These are phyloP conservation scores for Jackrogersella minutella DNA, from an alignment of 495 filamentous ascomycete genomes.

Conservation along the genomic window DNA sequence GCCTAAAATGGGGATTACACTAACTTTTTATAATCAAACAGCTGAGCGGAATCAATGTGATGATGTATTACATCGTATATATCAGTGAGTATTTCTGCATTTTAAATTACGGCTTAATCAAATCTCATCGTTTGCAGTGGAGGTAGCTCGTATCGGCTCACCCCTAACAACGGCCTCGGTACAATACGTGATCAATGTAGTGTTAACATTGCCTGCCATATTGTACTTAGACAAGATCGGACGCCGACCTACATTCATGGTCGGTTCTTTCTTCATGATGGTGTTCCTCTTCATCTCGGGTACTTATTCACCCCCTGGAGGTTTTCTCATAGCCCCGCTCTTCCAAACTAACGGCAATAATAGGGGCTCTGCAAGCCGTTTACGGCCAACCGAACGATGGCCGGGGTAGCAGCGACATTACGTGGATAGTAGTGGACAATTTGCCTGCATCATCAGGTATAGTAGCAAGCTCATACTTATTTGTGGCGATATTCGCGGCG, in stretches of 20 bases:
- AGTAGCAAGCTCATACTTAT: slow-evolving; percentile 74
- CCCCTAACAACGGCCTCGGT: slow-evolving; percentile 75
- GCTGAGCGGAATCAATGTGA: slow-evolving; percentile 79
- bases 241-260: slow-evolving; percentile 74
- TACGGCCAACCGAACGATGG: slow-evolving; percentile 63
- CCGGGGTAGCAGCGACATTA: slow-evolving; percentile 53
- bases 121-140: slow-evolving; percentile 47
- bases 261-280: slow-evolving; percentile 78
- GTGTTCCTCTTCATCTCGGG: slow-evolving; percentile 78
- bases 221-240: slow-evolving; percentile 81
- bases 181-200: slow-evolving; percentile 81
- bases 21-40: slow-evolving; percentile 45
- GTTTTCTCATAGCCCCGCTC: slow-evolving; percentile 52
- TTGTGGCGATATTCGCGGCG: slow-evolving; percentile 77
- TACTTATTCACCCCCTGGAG: slow-evolving; percentile 59
- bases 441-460: slow-evolving; percentile 61
- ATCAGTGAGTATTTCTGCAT: slow-evolving; percentile 53
- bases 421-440: slow-evolving; percentile 65
- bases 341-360: slow-evolving; percentile 42
- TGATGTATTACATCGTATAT: slow-evolving; percentile 80
- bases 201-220: slow-evolving; percentile 73
- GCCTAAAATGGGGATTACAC: not conserved
- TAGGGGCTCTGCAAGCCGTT: slow-evolving; percentile 64
- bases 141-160: slow-evolving; percentile 68
- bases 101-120: not conserved